Percentiles rank a stretch among this genome's conserved stretches.
phyloP scores from a whole-genome alignment of 2,329 filamentous ascomycete species.

The Exophiala sideris region DNA sequence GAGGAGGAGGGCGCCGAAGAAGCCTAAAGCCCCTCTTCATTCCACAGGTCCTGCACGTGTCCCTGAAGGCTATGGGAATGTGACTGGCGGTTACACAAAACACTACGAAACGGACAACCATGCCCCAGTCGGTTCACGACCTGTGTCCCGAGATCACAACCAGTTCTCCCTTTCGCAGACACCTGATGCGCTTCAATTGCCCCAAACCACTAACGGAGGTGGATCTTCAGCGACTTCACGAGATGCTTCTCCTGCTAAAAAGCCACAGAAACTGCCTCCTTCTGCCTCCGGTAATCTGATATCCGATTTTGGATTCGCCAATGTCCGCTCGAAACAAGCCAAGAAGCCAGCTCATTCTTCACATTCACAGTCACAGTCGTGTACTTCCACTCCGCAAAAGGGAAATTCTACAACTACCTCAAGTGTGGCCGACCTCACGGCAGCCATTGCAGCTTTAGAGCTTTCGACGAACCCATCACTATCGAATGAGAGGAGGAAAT shows the following conservation, averaged over 20 bases:
- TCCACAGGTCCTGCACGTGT: constrained; percentile 59
- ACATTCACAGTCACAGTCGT: constrained; percentile 49
- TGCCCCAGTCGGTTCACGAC: background rate
- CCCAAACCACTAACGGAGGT: constrained; percentile 36
- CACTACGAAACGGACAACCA: constrained; percentile 45
- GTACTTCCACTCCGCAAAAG: constrained; percentile 68
- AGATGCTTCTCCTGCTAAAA: constrained; percentile 38
- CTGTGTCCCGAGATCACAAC: constrained; percentile 56
- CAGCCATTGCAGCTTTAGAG: constrained; percentile 84
- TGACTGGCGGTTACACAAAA: constrained; percentile 72
- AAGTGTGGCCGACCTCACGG: constrained; percentile 56
- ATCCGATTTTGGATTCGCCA: constrained; percentile 63
- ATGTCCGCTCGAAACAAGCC: constrained; percentile 56
- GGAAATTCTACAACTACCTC: constrained; percentile 40
- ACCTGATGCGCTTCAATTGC: constrained; percentile 47
- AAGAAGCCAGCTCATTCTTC: constrained; percentile 52
- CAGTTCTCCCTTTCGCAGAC: constrained; percentile 51
- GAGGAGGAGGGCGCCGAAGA: constrained; percentile 49
- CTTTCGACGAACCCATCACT: constrained; percentile 84
- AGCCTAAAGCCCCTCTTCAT: constrained; percentile 61
- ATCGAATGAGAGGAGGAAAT: constrained; percentile 61
- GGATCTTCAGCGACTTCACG: constrained; percentile 46
- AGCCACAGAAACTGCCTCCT: constrained; percentile 52
- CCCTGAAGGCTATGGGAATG: constrained; percentile 62
- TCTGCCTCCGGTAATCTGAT: constrained; percentile 76